phyloP scores from a whole-genome alignment of 345 rosid species.

The Eucalyptus tenuipes region DNA sequence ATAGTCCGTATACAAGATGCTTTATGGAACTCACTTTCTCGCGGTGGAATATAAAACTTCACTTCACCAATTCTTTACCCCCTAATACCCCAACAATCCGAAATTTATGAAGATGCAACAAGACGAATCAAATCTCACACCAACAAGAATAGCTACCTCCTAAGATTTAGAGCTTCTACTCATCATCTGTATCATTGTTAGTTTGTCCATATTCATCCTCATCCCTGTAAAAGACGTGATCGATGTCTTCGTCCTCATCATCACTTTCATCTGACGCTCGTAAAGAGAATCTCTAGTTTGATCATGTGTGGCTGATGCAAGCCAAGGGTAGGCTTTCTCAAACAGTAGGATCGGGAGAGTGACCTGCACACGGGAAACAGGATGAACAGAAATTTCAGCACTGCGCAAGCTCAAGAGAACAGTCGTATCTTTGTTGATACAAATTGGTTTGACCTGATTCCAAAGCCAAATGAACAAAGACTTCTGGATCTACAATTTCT shows the following conservation, averaged over 20 bases:
- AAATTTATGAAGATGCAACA: neutral
- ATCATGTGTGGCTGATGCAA: constrained; percentile 9
- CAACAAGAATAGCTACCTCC: neutral
- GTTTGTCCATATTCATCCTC: constrained; percentile 66
- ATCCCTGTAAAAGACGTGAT: constrained; percentile 41
- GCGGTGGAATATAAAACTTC: no score
- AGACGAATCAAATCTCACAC: neutral
- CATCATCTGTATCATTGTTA: constrained; percentile 35
- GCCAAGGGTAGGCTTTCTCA: no score
- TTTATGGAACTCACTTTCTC: no score
- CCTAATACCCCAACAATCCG: neutral
- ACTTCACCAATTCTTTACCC: neutral
- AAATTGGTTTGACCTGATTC: no score
- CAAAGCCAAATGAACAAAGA: no score
- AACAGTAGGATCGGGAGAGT: no score
- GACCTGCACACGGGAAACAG: no score
- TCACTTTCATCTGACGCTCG: constrained; percentile 32
- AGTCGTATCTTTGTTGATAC: no score
- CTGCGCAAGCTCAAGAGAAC: no score
- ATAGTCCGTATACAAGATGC: no score
- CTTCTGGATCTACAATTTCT: no score
- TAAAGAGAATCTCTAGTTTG: constrained; percentile 7
- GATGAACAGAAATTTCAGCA: no score
- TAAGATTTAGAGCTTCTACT: neutral
- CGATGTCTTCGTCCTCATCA: constrained; percentile 41